Evolutionary conservation across 192 early-diverging fungal genomes (phyloP).

Genomic region (Coemansia sp.): DNA sequence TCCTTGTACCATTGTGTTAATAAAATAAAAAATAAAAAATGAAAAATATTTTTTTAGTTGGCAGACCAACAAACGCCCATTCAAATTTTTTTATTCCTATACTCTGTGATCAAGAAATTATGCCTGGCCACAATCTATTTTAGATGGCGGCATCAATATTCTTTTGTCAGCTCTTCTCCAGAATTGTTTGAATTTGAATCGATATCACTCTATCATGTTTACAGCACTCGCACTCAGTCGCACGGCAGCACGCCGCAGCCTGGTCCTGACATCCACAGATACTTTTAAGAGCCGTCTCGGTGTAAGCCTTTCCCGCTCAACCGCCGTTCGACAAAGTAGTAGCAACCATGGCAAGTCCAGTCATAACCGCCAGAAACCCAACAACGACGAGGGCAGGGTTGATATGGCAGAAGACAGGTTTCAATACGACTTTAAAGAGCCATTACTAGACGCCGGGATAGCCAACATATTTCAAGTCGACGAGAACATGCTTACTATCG

Average conservation of each 20-base stretch:
- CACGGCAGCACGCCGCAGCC: not conserved
- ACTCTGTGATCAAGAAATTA: slow-evolving; percentile 5
- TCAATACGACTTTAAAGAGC: slow-evolving; percentile 57
- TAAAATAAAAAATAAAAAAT: not conserved
- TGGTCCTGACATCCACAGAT: not conserved
- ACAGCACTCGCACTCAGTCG: not conserved
- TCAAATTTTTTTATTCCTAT: not conserved
- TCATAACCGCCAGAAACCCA: not conserved
- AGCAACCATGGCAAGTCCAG: not conserved
- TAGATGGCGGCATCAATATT: not conserved
- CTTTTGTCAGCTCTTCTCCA: not conserved
- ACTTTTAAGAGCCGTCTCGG: not conserved
- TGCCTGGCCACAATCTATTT: not conserved
- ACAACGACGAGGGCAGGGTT: not conserved
- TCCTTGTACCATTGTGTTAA: slow-evolving; percentile 3
- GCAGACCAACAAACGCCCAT: not conserved
- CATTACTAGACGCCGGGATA: slow-evolving; percentile 45
- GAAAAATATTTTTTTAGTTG: not conserved
- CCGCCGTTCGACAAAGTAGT: not conserved
- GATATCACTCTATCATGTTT: not conserved
- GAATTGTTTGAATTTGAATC: not conserved
- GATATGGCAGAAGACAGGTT: slow-evolving; percentile 11
- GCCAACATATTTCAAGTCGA: slow-evolving; percentile 48
- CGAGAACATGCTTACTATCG: slow-evolving; percentile 32
- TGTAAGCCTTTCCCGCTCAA: not conserved